phyloP scores from a whole-genome alignment of 805 yeast species.

The Blastobotrys mokoenaii region DNA sequence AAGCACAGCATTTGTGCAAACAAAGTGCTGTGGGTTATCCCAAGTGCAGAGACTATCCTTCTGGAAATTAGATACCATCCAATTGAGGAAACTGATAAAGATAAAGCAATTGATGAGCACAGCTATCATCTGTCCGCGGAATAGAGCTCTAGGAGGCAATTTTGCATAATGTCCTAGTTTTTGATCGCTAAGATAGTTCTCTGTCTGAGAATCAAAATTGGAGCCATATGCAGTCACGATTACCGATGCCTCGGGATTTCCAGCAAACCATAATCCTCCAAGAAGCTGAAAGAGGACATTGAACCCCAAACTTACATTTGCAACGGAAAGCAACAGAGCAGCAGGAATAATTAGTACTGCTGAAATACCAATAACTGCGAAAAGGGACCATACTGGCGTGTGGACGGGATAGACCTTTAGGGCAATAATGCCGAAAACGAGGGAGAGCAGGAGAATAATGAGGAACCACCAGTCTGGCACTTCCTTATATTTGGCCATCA shows the following conservation, averaged over 20 bases:
- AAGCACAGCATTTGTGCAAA: constrained; percentile 33
- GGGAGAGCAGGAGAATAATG: constrained; percentile 34
- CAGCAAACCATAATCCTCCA: constrained; percentile 58
- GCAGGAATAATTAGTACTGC: constrained; percentile 55
- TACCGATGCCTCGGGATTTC: constrained; percentile 48
- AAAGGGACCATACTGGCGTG: constrained; percentile 46
- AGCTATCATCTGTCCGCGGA: constrained; percentile 33
- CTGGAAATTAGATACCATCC: constrained; percentile 27
- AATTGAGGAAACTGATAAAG: constrained; percentile 26
- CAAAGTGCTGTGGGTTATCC: constrained; percentile 32
- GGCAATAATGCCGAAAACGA: constrained; percentile 35
- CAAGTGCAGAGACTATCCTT: constrained; percentile 36
- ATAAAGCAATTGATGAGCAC: constrained; percentile 33
- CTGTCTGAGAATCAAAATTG: constrained; percentile 43
- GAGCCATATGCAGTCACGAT: constrained; percentile 40
- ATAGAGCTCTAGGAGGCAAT: constrained; percentile 35
- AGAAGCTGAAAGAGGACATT: constrained; percentile 54
- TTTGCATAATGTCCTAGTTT: constrained; percentile 40
- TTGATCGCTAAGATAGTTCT: constrained; percentile 40
- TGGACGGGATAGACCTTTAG: constrained; percentile 38
- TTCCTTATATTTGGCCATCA: constrained; percentile 42
- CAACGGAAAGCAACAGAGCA: constrained; percentile 51
- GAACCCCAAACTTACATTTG: constrained; percentile 51
- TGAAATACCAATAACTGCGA: constrained; percentile 48
- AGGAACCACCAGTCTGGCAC: constrained; percentile 49